A percentile compares a stretch with the other conserved stretches of the same genome.
Conservation (phyloP, 176 grass and related monocot genomes). For the Coix lacrymajobi region DNA sequence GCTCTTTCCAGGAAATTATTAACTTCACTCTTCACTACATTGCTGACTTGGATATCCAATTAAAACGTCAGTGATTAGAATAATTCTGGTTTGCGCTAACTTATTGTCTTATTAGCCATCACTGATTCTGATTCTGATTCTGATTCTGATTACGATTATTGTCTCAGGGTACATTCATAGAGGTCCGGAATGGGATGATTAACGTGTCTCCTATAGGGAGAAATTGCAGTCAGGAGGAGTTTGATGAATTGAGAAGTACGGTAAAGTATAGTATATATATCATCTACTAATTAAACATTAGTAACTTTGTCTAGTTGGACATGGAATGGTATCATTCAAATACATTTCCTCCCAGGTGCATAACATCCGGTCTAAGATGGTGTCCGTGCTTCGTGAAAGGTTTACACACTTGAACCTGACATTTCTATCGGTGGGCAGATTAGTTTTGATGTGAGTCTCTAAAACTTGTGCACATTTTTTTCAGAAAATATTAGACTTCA, state of each 20-base stretch:
- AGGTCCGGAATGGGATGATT: constrained; percentile 84
- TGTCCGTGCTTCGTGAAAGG: constrained; percentile 75
- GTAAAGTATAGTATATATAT: constrained; percentile 60
- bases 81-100: neutral
- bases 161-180: constrained; percentile 78
- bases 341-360: constrained; percentile 49
- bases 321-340: neutral
- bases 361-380: constrained; percentile 74
- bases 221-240: constrained; percentile 86
- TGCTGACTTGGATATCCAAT: constrained; percentile 85
- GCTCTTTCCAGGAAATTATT: constrained; percentile 64
- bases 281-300: neutral
- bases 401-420: constrained; percentile 80
- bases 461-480: neutral
- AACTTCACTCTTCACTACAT: constrained; percentile 95
- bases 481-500: neutral
- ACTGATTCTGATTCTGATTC: too few species aligned
- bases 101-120: neutral
- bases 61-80: constrained; percentile 58
- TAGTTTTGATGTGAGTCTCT: constrained; percentile 84
- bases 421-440: constrained; percentile 92
- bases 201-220: constrained; percentile 87
- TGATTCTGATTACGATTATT: neutral
- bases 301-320: neutral
- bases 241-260: constrained; percentile 82